Evolutionary conservation across 2,329 filamentous ascomycete genomes (phyloP).

Genomic region (Aureobasidium sp.): DNA sequence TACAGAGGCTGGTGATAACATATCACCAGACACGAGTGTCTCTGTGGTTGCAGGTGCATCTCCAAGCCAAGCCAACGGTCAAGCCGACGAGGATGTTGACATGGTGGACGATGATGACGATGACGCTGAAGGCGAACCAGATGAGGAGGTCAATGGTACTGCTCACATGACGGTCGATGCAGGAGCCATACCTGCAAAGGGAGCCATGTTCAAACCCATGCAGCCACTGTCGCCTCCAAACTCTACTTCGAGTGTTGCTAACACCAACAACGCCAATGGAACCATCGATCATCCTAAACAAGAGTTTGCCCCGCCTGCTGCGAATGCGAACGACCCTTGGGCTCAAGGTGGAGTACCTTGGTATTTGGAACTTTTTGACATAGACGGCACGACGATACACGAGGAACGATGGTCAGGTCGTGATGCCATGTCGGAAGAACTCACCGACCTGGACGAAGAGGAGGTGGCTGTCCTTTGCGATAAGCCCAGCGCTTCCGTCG

Average conservation of each 20-base stretch:
- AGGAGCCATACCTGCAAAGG: not conserved
- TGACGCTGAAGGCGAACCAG: conserved; percentile 19
- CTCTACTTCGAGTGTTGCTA: conserved; percentile 34
- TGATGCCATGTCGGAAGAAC: conserved; percentile 67
- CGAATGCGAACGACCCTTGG: conserved; percentile 19
- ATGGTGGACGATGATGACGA: conserved; percentile 23
- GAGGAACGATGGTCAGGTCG: conserved; percentile 68
- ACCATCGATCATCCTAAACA: not conserved
- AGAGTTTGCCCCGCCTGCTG: conserved; percentile 24
- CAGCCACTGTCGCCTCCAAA: conserved; percentile 31
- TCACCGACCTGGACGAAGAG: conserved; percentile 88
- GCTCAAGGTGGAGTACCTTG: conserved; percentile 74
- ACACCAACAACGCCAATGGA: conserved; percentile 25
- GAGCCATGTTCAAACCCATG: conserved; percentile 20
- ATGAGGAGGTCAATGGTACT: not conserved
- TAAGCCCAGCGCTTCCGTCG: not conserved
- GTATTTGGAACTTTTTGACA: conserved; percentile 78
- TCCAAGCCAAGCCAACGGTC: conserved; percentile 16
- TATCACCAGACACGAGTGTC: conserved; percentile 26
- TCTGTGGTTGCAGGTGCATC: conserved; percentile 33
- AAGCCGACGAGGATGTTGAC: conserved; percentile 19
- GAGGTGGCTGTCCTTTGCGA: conserved; percentile 58
- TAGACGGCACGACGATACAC: conserved; percentile 69
- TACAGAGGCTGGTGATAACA: conserved; percentile 14
- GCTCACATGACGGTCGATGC: not conserved